phyloP scores from a whole-genome alignment of 2,329 filamentous ascomycete genomes.

The Aspergillus spinulosporus region DNA sequence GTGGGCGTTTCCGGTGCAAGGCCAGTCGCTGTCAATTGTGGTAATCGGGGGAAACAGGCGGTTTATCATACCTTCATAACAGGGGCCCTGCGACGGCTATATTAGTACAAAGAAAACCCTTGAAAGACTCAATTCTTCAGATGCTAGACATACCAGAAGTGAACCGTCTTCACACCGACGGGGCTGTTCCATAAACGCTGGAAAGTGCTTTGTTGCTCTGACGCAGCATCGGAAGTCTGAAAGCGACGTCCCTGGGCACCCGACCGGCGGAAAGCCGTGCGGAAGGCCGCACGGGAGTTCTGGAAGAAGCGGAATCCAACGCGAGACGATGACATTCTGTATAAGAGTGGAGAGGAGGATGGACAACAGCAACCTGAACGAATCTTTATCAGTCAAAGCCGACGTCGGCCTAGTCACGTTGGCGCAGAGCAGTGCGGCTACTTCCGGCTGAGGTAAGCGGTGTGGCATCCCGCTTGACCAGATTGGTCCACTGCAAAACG shows the following conservation, averaged over 20 bases:
- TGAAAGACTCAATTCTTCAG: neutral
- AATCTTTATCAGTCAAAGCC: constrained; percentile 14
- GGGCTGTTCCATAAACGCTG: constrained; percentile 82
- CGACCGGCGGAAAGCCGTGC: constrained; percentile 54
- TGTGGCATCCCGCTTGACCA: constrained; percentile 26
- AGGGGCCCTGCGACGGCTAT: constrained; percentile 66
- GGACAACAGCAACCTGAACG: neutral
- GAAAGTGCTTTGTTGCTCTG: constrained; percentile 55
- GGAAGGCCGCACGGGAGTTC: constrained; percentile 51
- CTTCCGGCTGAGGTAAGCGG: constrained; percentile 34
- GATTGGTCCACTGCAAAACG: constrained; percentile 22
- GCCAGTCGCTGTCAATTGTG: neutral
- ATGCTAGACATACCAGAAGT: constrained; percentile 73
- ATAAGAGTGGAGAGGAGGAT: constrained; percentile 20
- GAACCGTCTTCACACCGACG: constrained; percentile 85
- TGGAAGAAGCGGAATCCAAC: constrained; percentile 60
- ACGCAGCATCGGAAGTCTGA: constrained; percentile 63
- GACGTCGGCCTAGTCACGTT: constrained; percentile 20
- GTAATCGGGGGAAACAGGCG: neutral
- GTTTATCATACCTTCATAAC: constrained; percentile 72
- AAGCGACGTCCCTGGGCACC: constrained; percentile 61
- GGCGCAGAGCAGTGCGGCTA: constrained; percentile 18
- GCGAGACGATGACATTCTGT: constrained; percentile 54
- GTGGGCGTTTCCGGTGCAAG: neutral
- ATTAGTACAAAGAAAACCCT: constrained; percentile 1